Evolutionary conservation across 495 filamentous ascomycete genomes (phyloP).

Genomic region (Penicillium bovifimosum): DNA sequence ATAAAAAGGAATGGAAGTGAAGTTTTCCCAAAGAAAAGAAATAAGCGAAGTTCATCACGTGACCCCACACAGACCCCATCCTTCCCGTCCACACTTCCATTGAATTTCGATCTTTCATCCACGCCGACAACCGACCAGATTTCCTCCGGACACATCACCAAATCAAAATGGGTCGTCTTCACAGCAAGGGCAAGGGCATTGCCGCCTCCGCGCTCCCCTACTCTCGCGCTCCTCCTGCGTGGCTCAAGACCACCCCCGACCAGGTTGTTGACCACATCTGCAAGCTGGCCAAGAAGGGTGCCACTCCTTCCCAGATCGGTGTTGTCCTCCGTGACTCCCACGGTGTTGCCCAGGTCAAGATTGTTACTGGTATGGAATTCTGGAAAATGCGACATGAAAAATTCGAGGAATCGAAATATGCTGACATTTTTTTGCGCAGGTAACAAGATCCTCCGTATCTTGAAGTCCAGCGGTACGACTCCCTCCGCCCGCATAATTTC

Average conservation of each 20-base stretch:
- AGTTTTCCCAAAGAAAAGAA: constrained; percentile 6
- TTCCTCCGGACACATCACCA: constrained; percentile 30
- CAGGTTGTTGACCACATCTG: constrained; percentile 98
- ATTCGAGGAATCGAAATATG: constrained; percentile 3
- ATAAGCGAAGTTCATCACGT: constrained; percentile 24
- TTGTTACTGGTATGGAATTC: constrained; percentile 77
- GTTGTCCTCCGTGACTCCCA: constrained; percentile 95
- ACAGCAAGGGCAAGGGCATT: constrained; percentile 99
- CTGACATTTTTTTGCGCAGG: constrained; percentile 48
- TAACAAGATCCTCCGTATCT: constrained; percentile 99
- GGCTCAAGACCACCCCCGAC: constrained; percentile 87
- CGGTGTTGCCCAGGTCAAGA: constrained; percentile 93
- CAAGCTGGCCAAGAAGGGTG: constrained; percentile 96
- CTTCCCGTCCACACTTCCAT: constrained; percentile 5
- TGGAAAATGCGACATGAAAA: neutral
- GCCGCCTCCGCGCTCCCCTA: constrained; percentile 91
- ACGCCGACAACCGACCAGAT: constrained; percentile 38
- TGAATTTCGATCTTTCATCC: constrained; percentile 24
- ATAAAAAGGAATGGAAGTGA: constrained; percentile 1
- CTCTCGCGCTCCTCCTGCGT: constrained; percentile 83
- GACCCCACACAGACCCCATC: constrained; percentile 20
- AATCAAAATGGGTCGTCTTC: constrained; percentile 89
- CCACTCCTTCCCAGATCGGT: constrained; percentile 97
- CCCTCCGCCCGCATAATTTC: constrained; percentile 17
- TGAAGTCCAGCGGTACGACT: constrained; percentile 86